Evolutionary conservation across 768 basidiomycete genomes (phyloP).

Genomic region (Pulveroboletus sp.): DNA sequence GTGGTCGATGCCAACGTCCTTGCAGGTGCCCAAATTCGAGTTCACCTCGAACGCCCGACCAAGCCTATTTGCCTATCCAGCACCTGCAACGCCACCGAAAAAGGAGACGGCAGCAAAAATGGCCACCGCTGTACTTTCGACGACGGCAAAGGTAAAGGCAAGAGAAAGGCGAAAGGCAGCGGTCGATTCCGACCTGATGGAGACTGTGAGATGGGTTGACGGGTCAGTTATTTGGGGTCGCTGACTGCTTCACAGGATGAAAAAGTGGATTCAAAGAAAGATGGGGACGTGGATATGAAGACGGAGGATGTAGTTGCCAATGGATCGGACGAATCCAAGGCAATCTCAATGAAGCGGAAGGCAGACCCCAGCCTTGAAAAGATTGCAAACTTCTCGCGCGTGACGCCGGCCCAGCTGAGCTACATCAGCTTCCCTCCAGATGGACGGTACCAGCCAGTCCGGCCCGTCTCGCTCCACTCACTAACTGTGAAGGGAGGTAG

Average conservation of each 20-base stretch:
- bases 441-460: conserved; percentile 83
- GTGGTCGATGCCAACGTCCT: conserved; percentile 1
- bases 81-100: conserved; percentile 80
- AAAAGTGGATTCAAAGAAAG: conserved; percentile 49
- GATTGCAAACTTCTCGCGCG: conserved; percentile 84
- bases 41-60: conserved; percentile 87
- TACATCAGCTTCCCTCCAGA: conserved; percentile 78
- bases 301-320: conserved; percentile 55
- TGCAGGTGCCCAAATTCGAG: conserved; percentile 90
- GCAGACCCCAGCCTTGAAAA: conserved; percentile 72
- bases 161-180: conserved; percentile 90
- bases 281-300: conserved; percentile 77
- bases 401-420: conserved; percentile 83
- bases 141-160: conserved; percentile 95
- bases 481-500: conserved; percentile 34
- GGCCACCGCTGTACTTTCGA: conserved; percentile 91
- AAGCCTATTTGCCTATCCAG: conserved; percentile 89
- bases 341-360: conserved; percentile 53
- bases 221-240: background rate
- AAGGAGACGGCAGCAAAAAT: conserved; percentile 91
- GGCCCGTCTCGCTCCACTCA: conserved; percentile 57
- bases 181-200: conserved; percentile 76
- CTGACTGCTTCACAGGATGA: conserved; percentile 44
- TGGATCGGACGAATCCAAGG: conserved; percentile 51
- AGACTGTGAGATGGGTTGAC: conserved; percentile 51